Percentiles rank a stretch among this genome's conserved stretches.
Evolutionary conservation across 2,329 filamentous ascomycete genomes (phyloP).

Genomic region (Coleophoma crateriformis): DNA sequence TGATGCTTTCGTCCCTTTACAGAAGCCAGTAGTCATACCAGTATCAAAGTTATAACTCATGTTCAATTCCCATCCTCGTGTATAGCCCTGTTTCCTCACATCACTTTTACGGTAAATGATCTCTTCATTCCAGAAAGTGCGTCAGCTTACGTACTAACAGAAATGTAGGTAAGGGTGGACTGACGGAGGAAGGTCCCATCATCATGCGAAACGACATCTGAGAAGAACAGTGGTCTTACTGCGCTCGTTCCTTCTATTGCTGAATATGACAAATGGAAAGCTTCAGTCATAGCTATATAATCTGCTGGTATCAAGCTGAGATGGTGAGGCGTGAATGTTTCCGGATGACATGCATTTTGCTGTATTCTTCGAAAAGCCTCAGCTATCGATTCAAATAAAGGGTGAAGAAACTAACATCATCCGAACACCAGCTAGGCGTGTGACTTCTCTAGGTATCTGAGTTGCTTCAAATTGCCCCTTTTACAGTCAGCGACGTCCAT

Average conservation of each 20-base stretch:
- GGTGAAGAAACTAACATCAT: neutral
- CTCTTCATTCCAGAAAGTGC: neutral
- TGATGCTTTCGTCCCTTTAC: neutral
- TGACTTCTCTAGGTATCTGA: neutral
- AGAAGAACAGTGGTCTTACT: neutral
- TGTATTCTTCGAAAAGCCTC: neutral
- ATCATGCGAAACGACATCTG: neutral
- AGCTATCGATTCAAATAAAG: neutral
- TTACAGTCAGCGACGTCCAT: neutral
- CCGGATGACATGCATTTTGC: neutral
- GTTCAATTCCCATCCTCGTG: neutral
- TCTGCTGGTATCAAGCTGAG: neutral
- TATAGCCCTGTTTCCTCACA: neutral
- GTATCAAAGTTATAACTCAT: neutral
- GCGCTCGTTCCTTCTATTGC: neutral
- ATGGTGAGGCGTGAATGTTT: neutral
- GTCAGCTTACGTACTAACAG: neutral
- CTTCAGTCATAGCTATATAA: neutral
- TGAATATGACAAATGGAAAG: neutral
- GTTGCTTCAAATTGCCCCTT: neutral
- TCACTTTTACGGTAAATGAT: neutral
- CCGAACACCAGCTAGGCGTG: neutral
- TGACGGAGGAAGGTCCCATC: neutral
- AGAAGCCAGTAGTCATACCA: neutral
- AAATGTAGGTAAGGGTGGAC: neutral